Evolutionary conservation across 164 flowering plant species (phyloP).

Genomic region (Akebia trifoliata): DNA sequence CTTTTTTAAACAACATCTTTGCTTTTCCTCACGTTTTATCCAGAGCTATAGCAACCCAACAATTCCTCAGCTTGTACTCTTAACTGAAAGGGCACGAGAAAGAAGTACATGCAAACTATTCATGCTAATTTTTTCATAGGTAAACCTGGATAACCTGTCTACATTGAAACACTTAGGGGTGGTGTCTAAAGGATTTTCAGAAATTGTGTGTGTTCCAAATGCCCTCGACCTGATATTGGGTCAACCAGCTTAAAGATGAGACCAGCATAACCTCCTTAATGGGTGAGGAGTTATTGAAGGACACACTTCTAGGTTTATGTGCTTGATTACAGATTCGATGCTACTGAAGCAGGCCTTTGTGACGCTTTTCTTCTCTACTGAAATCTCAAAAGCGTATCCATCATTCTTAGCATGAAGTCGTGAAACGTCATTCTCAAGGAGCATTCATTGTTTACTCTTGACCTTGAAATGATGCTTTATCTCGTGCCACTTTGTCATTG

Average conservation of each 20-base stretch:
- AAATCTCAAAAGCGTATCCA: no score
- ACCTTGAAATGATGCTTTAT: no score
- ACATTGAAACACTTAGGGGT: not conserved
- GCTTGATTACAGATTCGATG: not conserved
- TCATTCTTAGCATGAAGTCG: no score
- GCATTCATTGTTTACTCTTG: no score
- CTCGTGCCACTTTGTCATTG: no score
- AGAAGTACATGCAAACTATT: not conserved
- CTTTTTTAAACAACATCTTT: not conserved
- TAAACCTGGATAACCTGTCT: not conserved
- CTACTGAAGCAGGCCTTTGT: not conserved
- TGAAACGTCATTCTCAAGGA: no score
- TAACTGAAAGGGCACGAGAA: constrained; percentile 4
- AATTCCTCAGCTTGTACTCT: constrained; percentile 12
- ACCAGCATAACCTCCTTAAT: not conserved
- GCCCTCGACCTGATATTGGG: not conserved
- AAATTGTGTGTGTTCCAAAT: not conserved
- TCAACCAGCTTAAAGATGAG: not conserved
- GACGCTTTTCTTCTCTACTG: no score
- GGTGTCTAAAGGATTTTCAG: not conserved
- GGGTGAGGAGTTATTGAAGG: not conserved
- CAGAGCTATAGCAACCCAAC: constrained; percentile 24
- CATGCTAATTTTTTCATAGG: not conserved
- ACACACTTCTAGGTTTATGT: not conserved
- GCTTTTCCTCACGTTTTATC: not conserved